A percentile compares a stretch with the other conserved stretches of the same genome.
These are phyloP conservation scores for Pleurotus tuoliensis DNA, from an alignment of 768 basidiomycete genomes.

Conservation along the genomic window DNA sequence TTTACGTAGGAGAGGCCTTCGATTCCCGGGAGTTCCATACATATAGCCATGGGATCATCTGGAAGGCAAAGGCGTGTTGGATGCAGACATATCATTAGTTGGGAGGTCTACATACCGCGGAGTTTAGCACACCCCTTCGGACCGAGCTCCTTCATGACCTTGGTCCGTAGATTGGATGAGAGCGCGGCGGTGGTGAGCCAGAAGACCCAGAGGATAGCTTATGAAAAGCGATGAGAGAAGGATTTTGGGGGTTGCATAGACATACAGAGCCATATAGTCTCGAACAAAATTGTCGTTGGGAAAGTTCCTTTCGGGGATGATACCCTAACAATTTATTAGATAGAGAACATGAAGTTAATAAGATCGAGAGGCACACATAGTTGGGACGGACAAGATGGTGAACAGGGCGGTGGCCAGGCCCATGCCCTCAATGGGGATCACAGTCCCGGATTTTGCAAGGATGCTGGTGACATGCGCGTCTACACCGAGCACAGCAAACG, in stretches of 20 bases:
- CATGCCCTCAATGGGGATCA: background rate
- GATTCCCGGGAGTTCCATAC: background rate
- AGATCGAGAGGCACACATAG: background rate
- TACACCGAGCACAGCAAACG: background rate
- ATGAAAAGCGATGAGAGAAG: background rate
- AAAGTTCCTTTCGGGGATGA: background rate
- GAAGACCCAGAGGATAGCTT: background rate
- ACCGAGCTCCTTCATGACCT: background rate
- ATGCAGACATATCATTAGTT: background rate
- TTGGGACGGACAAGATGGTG: background rate
- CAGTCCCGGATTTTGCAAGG: background rate
- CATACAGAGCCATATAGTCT: background rate
- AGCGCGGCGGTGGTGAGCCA: background rate
- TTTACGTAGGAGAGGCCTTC: background rate
- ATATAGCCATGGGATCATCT: background rate
- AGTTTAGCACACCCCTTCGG: background rate
- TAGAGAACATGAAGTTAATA: no score
- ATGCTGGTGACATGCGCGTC: background rate
- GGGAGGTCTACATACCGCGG: background rate
- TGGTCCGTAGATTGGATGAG: background rate
- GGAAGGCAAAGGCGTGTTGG: background rate
- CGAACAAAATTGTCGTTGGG: background rate
- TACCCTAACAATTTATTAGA: background rate
- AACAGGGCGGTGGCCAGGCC: background rate
- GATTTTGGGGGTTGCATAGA: background rate